These are phyloP conservation scores for Lipomyces mesembrius DNA, from an alignment of 805 yeast species.

Conservation along the genomic window DNA sequence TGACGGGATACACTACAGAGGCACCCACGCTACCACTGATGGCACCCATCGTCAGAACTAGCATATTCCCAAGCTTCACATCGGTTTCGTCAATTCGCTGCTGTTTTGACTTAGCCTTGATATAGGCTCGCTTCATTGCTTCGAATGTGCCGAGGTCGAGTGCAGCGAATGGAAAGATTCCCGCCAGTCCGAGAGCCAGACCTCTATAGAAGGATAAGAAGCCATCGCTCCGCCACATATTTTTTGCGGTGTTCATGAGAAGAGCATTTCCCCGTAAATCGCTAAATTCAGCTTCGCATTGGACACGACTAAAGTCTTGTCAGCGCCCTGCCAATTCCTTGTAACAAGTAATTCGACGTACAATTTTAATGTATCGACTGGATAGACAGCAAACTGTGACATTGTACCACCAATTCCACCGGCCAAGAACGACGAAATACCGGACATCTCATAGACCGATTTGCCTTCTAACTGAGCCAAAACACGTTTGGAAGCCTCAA, in stretches of 20 bases:
- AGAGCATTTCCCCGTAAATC: slow-evolving; percentile 64
- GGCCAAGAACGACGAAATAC: slow-evolving; percentile 79
- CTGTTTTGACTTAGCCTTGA: slow-evolving; percentile 62
- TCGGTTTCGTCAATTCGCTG: slow-evolving; percentile 62
- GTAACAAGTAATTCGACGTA: slow-evolving; percentile 13
- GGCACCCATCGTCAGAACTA: slow-evolving; percentile 91
- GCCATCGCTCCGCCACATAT: slow-evolving; percentile 83
- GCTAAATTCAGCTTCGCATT: slow-evolving; percentile 82
- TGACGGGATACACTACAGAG: slow-evolving; percentile 90
- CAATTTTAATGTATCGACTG: slow-evolving; percentile 91
- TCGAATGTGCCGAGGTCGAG: slow-evolving; percentile 92
- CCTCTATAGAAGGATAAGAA: slow-evolving; percentile 82
- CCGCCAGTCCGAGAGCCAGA: slow-evolving; percentile 84
- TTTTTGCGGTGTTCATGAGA: slow-evolving; percentile 67
- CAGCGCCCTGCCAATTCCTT: background rate
- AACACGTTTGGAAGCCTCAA: slow-evolving; percentile 80
- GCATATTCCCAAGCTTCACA: slow-evolving; percentile 73
- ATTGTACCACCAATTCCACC: slow-evolving; percentile 97
- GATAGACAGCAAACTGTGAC: slow-evolving; percentile 91
- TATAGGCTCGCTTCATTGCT: slow-evolving; percentile 77
- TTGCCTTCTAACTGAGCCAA: slow-evolving; percentile 54
- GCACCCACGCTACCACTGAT: slow-evolving; percentile 96
- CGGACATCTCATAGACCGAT: slow-evolving; percentile 55
- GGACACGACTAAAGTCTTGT: slow-evolving; percentile 59
- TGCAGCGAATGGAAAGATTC: slow-evolving; percentile 98